Evolutionary conservation across 2,329 filamentous ascomycete species (phyloP).

Genomic region (Saccharata proteae): DNA sequence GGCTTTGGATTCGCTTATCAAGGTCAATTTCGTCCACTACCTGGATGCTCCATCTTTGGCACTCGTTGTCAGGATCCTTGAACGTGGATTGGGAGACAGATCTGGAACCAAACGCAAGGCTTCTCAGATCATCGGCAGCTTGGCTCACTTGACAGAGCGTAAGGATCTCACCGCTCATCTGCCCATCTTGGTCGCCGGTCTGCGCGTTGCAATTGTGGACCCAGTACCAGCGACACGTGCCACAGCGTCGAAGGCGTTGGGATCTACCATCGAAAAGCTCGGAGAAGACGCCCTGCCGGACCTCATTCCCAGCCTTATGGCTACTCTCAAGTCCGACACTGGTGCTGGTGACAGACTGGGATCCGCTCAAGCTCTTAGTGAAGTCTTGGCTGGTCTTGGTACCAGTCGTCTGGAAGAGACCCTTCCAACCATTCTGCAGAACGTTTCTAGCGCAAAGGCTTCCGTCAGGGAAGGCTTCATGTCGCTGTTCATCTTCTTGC

Average conservation of each 20-base stretch:
- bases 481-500: slow-evolving; percentile 98
- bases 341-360: slow-evolving; percentile 92
- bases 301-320: slow-evolving; percentile 94
- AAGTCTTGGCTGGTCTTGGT: slow-evolving; percentile 89
- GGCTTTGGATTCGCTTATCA: slow-evolving; percentile 85
- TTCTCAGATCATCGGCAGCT: slow-evolving; percentile 91
- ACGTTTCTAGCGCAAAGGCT: slow-evolving; percentile 81
- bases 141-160: slow-evolving; percentile 92
- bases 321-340: slow-evolving; percentile 92
- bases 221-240: slow-evolving; percentile 93
- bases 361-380: slow-evolving; percentile 89
- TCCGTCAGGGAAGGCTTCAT: slow-evolving; percentile 96
- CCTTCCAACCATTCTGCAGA: slow-evolving; percentile 88
- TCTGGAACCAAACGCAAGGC: slow-evolving; percentile 95
- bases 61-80: slow-evolving; percentile 85
- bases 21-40: slow-evolving; percentile 97
- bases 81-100: slow-evolving; percentile 79
- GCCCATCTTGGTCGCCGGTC: slow-evolving; percentile 79
- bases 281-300: slow-evolving; percentile 94
- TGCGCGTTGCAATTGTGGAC: slow-evolving; percentile 82
- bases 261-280: slow-evolving; percentile 94
- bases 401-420: slow-evolving; percentile 91
- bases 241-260: slow-evolving; percentile 88
- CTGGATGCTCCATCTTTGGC: slow-evolving; percentile 94
- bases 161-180: slow-evolving; percentile 87